Conservation (phyloP, 2,329 filamentous ascomycete genomes). For the Stemphylium beticola region DNA sequence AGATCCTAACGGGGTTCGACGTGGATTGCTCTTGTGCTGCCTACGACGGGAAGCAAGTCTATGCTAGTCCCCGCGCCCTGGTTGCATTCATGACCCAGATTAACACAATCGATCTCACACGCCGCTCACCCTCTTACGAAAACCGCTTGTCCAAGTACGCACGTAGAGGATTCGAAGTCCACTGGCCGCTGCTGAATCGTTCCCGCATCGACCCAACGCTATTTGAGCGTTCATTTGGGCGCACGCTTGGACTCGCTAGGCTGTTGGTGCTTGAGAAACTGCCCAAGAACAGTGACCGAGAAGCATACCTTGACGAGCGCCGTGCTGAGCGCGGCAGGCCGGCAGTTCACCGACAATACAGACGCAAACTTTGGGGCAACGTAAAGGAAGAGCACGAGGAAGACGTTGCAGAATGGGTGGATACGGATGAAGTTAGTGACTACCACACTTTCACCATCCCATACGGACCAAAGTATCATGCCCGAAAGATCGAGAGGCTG, state of each 20-base stretch:
- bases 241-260: slow-evolving; percentile 78
- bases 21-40: slow-evolving; percentile 84
- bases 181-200: slow-evolving; percentile 77
- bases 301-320: slow-evolving; percentile 72
- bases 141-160: slow-evolving; percentile 83
- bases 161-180: slow-evolving; percentile 82
- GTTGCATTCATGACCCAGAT: slow-evolving; percentile 81
- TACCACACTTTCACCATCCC: slow-evolving; percentile 74
- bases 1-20: slow-evolving; percentile 87
- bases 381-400: slow-evolving; percentile 80
- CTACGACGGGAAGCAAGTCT: slow-evolving; percentile 82
- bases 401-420: slow-evolving; percentile 83
- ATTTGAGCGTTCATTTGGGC: slow-evolving; percentile 78
- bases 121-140: slow-evolving; percentile 85
- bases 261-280: slow-evolving; percentile 81
- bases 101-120: slow-evolving; percentile 79
- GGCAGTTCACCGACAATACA: slow-evolving; percentile 51
- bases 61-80: slow-evolving; percentile 76
- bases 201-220: slow-evolving; percentile 83
- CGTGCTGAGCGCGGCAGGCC: slow-evolving; percentile 76
- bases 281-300: slow-evolving; percentile 71
- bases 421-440: slow-evolving; percentile 75
- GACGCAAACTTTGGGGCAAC: slow-evolving; percentile 64
- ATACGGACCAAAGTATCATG: slow-evolving; percentile 63
- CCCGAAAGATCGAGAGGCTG: slow-evolving; percentile 79